Conservation (phyloP, 106 monocot species). For the Vanilla planifolia region DNA sequence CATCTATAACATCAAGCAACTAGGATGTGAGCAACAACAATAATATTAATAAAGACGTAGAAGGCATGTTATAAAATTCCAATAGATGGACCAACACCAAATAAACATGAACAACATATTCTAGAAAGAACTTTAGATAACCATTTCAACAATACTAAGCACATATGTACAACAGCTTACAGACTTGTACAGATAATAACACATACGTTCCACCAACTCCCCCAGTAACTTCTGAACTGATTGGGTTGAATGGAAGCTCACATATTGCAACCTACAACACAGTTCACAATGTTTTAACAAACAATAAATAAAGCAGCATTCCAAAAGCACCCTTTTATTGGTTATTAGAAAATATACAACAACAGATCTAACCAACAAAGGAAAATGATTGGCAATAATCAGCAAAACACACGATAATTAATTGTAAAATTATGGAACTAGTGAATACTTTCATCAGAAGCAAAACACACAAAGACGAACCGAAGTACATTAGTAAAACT, state of each 20-base stretch:
- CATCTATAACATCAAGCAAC: constrained; percentile 48
- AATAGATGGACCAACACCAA: no score
- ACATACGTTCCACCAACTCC: constrained; percentile 99
- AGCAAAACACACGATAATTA: no score
- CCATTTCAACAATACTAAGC: background rate
- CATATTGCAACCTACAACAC: constrained; percentile 85
- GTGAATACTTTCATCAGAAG: background rate
- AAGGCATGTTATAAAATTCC: no score
- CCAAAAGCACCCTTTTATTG: background rate
- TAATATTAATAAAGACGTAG: no score
- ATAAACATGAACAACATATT: background rate
- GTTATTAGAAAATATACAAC: background rate
- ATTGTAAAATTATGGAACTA: no score
- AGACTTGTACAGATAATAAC: background rate
- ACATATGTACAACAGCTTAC: background rate
- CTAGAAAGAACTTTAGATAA: background rate
- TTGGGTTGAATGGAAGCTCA: constrained; percentile 97
- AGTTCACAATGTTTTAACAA: background rate
- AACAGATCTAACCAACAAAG: background rate
- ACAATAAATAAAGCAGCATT: background rate
- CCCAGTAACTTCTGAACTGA: constrained; percentile 85
- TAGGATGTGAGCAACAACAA: constrained; percentile 2
- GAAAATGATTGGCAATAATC: no score
- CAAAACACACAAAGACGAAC: no score
- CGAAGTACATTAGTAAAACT: no score